These are phyloP conservation scores for Microcera coccophila DNA, from an alignment of 2,329 filamentous ascomycete genomes.

Conservation along the genomic window DNA sequence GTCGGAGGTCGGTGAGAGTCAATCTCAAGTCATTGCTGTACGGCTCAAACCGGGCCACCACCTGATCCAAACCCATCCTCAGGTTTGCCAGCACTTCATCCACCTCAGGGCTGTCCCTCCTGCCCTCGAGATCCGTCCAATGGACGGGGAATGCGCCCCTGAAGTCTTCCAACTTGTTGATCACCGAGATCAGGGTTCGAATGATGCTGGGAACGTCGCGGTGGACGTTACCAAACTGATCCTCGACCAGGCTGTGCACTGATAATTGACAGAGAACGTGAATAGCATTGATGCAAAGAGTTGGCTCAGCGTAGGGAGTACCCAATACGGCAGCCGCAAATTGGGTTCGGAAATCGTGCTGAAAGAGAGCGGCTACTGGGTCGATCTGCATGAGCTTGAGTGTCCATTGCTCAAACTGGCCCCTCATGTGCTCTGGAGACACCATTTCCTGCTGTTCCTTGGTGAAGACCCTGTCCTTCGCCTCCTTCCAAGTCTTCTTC, in stretches of 20 bases:
- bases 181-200: conserved; percentile 64
- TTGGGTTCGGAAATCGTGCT: conserved; percentile 62
- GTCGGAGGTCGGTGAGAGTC: conserved; percentile 64
- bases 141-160: conserved; percentile 57
- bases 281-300: conserved; percentile 67
- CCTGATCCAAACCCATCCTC: conserved; percentile 58
- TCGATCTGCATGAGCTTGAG: conserved; percentile 44
- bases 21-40: conserved; percentile 70
- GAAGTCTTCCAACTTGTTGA: conserved; percentile 67
- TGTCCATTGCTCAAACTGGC: conserved; percentile 46
- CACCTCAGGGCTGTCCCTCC: conserved; percentile 60
- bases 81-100: conserved; percentile 64
- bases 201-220: conserved; percentile 73
- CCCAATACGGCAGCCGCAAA: conserved; percentile 68
- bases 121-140: conserved; percentile 71
- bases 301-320: conserved; percentile 65
- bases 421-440: conserved; percentile 45
- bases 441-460: conserved; percentile 54
- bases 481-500: conserved; percentile 46
- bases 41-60: conserved; percentile 69
- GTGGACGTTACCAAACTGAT: conserved; percentile 82
- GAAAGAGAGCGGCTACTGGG: conserved; percentile 64
- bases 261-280: conserved; percentile 66
- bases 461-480: conserved; percentile 46
- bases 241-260: conserved; percentile 71